Conservation (phyloP, 306 rosid species). For the Medicago arabica region DNA sequence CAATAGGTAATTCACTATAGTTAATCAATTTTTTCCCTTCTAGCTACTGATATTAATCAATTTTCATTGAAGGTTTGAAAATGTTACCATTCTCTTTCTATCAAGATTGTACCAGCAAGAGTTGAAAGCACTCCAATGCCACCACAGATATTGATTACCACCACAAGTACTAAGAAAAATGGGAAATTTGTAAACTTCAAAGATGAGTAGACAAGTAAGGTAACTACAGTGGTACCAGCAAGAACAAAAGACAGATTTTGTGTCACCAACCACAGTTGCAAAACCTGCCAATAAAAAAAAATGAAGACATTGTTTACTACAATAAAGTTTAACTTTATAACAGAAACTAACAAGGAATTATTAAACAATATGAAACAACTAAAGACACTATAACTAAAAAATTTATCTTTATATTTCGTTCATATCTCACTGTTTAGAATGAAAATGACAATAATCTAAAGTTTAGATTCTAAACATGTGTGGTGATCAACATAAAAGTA, state of each 20-base stretch:
- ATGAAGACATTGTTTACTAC: constrained; percentile 10
- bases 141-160: constrained; percentile 71
- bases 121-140: constrained; percentile 83
- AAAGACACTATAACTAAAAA: neutral
- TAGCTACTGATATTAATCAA: neutral
- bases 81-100: constrained; percentile 95
- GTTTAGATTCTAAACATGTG: neutral
- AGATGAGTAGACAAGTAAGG: constrained; percentile 57
- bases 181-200: constrained; percentile 62
- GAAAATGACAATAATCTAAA: neutral
- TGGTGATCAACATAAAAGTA: neutral
- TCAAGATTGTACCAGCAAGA: constrained; percentile 84
- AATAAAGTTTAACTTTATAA: neutral
- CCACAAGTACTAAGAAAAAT: constrained; percentile 58
- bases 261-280: constrained; percentile 74
- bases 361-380: neutral
- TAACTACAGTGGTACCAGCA: constrained; percentile 74
- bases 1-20: too few relatives aligned
- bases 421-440: neutral
- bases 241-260: constrained; percentile 74
- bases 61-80: constrained; percentile 5
- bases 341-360: neutral
- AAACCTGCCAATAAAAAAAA: constrained; percentile 64
- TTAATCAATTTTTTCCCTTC: neutral
- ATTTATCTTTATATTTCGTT: neutral